Percentiles rank a stretch among this genome's conserved stretches.
phyloP scores from a whole-genome alignment of 345 rosid species.

The Noccaea caerulescens region DNA sequence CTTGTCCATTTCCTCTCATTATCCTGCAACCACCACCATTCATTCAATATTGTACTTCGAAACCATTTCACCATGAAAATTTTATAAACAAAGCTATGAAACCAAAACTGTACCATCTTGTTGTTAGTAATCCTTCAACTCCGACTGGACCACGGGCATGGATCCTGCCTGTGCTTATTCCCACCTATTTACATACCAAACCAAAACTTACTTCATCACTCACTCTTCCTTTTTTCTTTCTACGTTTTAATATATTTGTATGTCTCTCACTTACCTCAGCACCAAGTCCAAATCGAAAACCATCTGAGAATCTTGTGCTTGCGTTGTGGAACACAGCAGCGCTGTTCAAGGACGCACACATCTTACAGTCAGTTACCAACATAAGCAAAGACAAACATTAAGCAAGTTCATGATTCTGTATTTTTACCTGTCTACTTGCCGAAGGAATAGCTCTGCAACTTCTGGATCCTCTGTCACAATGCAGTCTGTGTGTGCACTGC shows the following conservation, averaged over 20 bases:
- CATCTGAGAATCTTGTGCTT: slow-evolving; percentile 95
- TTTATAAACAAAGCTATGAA: neutral
- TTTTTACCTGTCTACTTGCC: slow-evolving; percentile 81
- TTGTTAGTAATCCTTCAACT: slow-evolving; percentile 93
- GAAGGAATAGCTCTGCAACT: slow-evolving; percentile 78
- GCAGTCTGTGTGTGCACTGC: slow-evolving; percentile 96
- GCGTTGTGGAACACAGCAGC: slow-evolving; percentile 99
- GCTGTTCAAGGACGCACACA: slow-evolving; percentile 51
- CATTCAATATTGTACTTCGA: neutral
- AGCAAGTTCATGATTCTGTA: too few species aligned
- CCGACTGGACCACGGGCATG: slow-evolving; percentile 99
- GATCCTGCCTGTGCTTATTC: slow-evolving; percentile 94
- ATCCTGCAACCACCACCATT: slow-evolving; percentile 61
- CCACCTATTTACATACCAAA: slow-evolving; percentile 59
- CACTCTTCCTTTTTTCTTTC: neutral
- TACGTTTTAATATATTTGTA: neutral
- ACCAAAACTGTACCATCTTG: slow-evolving; percentile 70
- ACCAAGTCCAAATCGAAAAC: slow-evolving; percentile 97
- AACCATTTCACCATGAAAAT: slow-evolving; percentile 4
- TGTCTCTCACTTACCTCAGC: slow-evolving; percentile 73
- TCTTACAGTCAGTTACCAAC: slow-evolving; percentile 20
- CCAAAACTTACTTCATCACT: slow-evolving; percentile 2
- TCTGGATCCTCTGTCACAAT: slow-evolving; percentile 73
- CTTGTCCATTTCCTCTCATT: slow-evolving; percentile 90
- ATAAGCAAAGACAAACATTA: too few species aligned